phyloP scores from a whole-genome alignment of 345 rosid genomes.

The Camelina hispida region DNA sequence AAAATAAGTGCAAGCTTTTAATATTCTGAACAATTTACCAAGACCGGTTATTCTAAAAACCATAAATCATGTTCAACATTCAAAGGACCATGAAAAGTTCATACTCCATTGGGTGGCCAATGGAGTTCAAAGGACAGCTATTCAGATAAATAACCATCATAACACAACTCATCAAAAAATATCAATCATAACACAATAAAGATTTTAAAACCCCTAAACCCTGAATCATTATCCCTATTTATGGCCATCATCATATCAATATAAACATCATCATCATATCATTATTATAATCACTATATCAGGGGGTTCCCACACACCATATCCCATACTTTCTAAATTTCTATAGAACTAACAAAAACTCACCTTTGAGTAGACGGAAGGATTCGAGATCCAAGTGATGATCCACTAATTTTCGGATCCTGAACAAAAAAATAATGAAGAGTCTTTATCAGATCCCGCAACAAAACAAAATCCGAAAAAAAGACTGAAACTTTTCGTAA shows the following conservation, averaged over 20 bases:
- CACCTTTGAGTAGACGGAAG: slow-evolving; percentile 37
- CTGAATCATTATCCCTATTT: slow-evolving; percentile 1
- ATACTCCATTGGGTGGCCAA: background rate
- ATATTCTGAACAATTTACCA: background rate
- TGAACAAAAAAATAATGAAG: background rate
- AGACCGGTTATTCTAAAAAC: background rate
- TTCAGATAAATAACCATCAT: background rate
- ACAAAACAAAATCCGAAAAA: background rate
- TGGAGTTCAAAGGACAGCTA: background rate
- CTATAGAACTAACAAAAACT: background rate
- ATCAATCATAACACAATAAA: background rate
- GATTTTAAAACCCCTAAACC: slow-evolving; percentile 19
- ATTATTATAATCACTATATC: background rate
- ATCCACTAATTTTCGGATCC: slow-evolving; percentile 36
- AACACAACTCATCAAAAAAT: background rate
- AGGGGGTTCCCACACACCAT: background rate
- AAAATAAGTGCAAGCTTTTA: background rate
- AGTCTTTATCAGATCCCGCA: slow-evolving; percentile 5
- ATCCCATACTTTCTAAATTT: background rate
- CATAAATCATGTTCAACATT: background rate
- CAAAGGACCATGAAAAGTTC: background rate
- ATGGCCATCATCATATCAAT: background rate
- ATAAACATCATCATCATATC: background rate
- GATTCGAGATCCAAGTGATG: slow-evolving; percentile 42
- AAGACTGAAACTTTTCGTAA: slow-evolving; percentile 31